A percentile compares a stretch with the other conserved stretches of the same genome.
Evolutionary conservation across 148 eudicot genomes (phyloP).

Genomic region (Tetragonia tetragonoides): DNA sequence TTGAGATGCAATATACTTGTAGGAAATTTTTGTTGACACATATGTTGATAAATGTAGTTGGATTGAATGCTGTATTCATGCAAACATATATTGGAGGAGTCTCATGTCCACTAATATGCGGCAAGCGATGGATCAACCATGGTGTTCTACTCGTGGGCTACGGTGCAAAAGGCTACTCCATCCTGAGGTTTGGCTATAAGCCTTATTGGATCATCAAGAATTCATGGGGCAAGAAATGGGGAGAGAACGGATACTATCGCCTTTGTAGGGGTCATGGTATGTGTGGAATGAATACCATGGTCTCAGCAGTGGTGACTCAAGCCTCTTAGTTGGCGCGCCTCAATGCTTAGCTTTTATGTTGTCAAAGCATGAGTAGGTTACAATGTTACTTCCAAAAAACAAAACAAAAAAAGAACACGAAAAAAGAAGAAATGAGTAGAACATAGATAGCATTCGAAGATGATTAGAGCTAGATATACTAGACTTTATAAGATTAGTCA

Average conservation of each 20-base stretch:
- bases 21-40: no score
- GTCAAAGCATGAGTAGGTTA: no score
- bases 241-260: conserved; percentile 71
- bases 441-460: no score
- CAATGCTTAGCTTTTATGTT: no score
- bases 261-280: conserved; percentile 69
- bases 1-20: no score
- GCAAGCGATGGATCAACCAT: conserved; percentile 63
- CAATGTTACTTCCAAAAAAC: no score
- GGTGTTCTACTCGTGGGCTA: conserved; percentile 85
- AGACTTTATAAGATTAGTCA: no score
- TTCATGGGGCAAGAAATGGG: conserved; percentile 91
- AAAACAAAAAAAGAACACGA: no score
- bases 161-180: conserved; percentile 67
- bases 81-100: conserved; percentile 93
- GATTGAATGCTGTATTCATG: conserved; percentile 79
- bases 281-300: conserved; percentile 91
- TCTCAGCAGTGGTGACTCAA: conserved; percentile 63
- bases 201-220: conserved; percentile 93
- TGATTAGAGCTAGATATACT: no score
- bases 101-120: conserved; percentile 77
- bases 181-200: conserved; percentile 56
- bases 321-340: neutral
- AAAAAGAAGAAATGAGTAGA: no score
- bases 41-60: conserved; percentile 40